A percentile compares a stretch with the other conserved stretches of the same genome.
phyloP scores from a whole-genome alignment of 345 rosid species.

The Lagerstroemia speciosa region DNA sequence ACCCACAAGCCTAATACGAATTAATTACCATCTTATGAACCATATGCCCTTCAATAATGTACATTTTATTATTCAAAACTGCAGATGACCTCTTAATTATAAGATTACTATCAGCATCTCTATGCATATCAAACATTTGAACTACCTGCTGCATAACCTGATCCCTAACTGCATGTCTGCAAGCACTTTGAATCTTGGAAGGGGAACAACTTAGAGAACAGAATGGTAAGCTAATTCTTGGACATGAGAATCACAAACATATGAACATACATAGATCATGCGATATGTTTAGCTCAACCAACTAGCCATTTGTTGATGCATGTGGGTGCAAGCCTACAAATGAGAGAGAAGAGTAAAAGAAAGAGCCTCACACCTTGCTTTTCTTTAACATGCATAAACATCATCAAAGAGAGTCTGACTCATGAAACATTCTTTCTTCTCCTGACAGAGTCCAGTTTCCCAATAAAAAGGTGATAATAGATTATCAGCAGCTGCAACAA shows the following conservation, averaged over 20 bases:
- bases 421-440: background rate
- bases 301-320: background rate
- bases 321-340: background rate
- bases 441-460: background rate
- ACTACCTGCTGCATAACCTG: too few species aligned
- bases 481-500: background rate
- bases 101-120: too few species aligned
- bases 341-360: background rate
- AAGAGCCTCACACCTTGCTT: background rate
- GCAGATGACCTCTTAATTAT: too few species aligned
- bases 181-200: background rate
- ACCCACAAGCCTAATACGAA: too few species aligned
- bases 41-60: too few species aligned
- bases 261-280: background rate
- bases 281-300: background rate
- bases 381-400: background rate
- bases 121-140: too few species aligned
- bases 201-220: background rate
- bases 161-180: background rate
- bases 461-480: background rate
- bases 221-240: background rate
- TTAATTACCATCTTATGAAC: too few species aligned
- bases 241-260: background rate
- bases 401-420: background rate
- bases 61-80: too few species aligned